Evolutionary conservation across 2,329 filamentous ascomycete genomes (phyloP).

Genomic region (Dothideomycetidae sp.): DNA sequence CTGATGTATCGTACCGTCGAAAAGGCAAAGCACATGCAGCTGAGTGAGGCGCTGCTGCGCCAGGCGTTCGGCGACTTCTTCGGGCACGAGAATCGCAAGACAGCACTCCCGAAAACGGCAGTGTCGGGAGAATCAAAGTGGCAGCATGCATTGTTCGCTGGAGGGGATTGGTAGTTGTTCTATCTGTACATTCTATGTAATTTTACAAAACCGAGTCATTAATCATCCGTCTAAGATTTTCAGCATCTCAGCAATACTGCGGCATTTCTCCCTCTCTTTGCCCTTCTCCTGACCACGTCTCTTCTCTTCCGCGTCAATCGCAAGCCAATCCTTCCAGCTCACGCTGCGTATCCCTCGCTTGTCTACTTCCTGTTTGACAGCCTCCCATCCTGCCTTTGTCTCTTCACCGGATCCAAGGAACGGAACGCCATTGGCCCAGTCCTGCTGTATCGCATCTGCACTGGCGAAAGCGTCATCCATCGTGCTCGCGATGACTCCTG

Average conservation of each 20-base stretch:
- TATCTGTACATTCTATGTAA: too few species aligned
- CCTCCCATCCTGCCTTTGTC: conserved; percentile 57
- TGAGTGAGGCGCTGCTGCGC: conserved; percentile 51
- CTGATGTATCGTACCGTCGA: conserved; percentile 59
- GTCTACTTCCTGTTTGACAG: conserved; percentile 47
- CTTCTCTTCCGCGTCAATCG: conserved; percentile 67
- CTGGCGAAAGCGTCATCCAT: conserved; percentile 91
- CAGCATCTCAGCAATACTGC: conserved; percentile 44
- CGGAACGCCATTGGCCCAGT: conserved; percentile 45
- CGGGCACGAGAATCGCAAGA: conserved; percentile 24
- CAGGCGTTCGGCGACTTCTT: conserved; percentile 54
- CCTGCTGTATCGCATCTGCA: conserved; percentile 66
- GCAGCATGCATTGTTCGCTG: not conserved
- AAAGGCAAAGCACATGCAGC: conserved; percentile 66
- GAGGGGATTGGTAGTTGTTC: conserved; percentile 9
- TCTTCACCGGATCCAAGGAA: conserved; percentile 34
- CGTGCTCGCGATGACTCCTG: conserved; percentile 87
- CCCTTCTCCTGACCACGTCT: conserved; percentile 50
- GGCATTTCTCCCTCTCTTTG: conserved; percentile 63
- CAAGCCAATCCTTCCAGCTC: conserved; percentile 73
- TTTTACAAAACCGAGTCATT: too few species aligned
- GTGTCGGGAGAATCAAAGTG: not conserved
- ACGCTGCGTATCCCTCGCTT: conserved; percentile 47
- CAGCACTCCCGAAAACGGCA: not conserved
- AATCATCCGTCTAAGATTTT: conserved; percentile 28